Base-by-base conservation (phyloP, 768 basidiomycete species). In the Terana coerulea region DNA sequence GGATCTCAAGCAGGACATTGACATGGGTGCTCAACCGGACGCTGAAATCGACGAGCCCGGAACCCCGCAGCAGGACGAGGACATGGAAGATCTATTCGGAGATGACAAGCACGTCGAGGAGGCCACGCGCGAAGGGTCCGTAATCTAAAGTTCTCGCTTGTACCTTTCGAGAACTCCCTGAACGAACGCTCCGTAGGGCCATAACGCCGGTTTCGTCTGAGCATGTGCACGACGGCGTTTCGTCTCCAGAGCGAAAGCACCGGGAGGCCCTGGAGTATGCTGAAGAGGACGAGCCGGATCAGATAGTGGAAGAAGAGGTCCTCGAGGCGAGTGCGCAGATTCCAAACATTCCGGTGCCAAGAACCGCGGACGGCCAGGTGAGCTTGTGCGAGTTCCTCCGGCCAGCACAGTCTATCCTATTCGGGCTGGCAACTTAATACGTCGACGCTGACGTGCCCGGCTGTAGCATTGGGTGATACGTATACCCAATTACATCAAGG, bases 401-500 rank as follows among this genome's bases (percentile, higher is more conserved):
- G 17, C 31, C 30, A 25, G 9, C 30, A 40, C 5, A 10, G 12
- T 11, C 37, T 39, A 39, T 19, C 37, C 37, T 39, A 9, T 39
- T 39, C 24, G 24, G 37, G 37, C 11, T 19, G 10, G 8, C 8
- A n/a, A n/a, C 11, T 40, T n/a, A 44, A 45, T 28, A 19, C 45
- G 50, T 21, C 25, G 28, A 11, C 36, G 19, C 15, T 47, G 25
- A 14, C 22, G 50, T 47, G 28, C 28, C 44, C 47, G 2, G 45
- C 34, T 41, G 37, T 47, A 92, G 91, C 83, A 86, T 59, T 98
- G 94, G 94, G 86, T 93, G 47, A 81, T 95, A 49, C 84, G 91
- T 35, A 82, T 97, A 66, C 97, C 95, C n/a, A 91, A 90, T 64
- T 97, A 91, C 64, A 84, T 99, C 51, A 85, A 87, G 62, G 77